Percentiles rank a stretch among this genome's conserved stretches.
phyloP scores from a whole-genome alignment of 2,329 filamentous ascomycete genomes.

The Ceratocystis cubensis region DNA sequence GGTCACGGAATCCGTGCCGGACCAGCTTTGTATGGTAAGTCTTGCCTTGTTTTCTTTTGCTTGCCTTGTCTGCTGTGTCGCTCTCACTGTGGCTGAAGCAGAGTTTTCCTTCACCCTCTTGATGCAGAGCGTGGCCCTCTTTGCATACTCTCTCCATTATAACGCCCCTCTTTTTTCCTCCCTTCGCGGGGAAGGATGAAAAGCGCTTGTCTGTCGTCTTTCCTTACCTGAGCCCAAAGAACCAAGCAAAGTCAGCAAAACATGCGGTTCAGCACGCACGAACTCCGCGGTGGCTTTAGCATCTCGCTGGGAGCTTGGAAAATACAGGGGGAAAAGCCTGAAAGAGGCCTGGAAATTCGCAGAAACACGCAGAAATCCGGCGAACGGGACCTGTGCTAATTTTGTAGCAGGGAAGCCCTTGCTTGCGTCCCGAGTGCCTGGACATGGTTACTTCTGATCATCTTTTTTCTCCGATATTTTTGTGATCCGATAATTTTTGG shows the following conservation, averaged over 20 bases:
- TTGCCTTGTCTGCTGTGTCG: not conserved
- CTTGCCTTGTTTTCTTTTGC: not conserved
- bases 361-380: not conserved
- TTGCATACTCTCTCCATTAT: too few species aligned
- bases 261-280: not conserved
- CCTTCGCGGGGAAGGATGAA: not conserved
- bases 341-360: not conserved
- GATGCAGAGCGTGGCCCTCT: not conserved
- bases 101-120: not conserved
- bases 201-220: not conserved
- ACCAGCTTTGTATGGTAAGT: not conserved
- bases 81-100: not conserved
- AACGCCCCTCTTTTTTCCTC: not conserved
- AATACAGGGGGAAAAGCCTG: not conserved
- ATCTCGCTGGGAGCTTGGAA: not conserved
- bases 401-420: not conserved
- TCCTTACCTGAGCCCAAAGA: not conserved
- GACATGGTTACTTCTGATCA: not conserved
- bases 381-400: not conserved
- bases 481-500: not conserved
- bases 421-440: constrained; percentile 1
- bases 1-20: constrained; percentile 2
- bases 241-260: not conserved
- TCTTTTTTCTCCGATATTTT: not conserved
- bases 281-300: not conserved